Evolutionary conservation across 257 asterid species (phyloP).

Genomic region (Solanum peruvianum): DNA sequence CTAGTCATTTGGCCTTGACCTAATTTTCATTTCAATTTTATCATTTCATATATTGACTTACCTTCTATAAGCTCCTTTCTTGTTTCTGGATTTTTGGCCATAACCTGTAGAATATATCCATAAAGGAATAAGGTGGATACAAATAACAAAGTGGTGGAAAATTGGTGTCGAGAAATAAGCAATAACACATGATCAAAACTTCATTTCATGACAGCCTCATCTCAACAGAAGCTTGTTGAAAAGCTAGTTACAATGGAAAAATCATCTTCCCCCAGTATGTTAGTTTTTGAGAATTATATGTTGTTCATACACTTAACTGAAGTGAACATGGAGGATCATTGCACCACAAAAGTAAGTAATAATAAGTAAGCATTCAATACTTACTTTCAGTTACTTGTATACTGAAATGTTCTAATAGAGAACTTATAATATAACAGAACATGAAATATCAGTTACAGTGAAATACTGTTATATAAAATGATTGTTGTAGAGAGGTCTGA

Average conservation of each 20-base stretch:
- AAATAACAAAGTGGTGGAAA: background rate
- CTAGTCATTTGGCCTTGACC: background rate
- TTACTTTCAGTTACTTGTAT: too few relatives aligned
- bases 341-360: too few relatives aligned
- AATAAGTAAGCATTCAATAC: too few relatives aligned
- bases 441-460: too few relatives aligned
- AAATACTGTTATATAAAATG: too few relatives aligned
- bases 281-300: too few relatives aligned
- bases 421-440: too few relatives aligned
- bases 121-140: background rate
- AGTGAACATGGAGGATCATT: background rate
- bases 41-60: background rate
- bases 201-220: background rate
- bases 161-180: background rate
- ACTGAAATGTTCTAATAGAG: too few relatives aligned
- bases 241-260: background rate
- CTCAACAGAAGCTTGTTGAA: too few relatives aligned
- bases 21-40: background rate
- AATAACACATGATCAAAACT: background rate
- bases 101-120: background rate
- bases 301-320: too few relatives aligned
- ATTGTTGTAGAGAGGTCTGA: too few relatives aligned
- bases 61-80: slow-evolving; percentile 2
- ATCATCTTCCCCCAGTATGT: background rate
- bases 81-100: background rate